Evolutionary conservation across 768 basidiomycete genomes (phyloP).

Genomic region (Tylopilus intermedius): DNA sequence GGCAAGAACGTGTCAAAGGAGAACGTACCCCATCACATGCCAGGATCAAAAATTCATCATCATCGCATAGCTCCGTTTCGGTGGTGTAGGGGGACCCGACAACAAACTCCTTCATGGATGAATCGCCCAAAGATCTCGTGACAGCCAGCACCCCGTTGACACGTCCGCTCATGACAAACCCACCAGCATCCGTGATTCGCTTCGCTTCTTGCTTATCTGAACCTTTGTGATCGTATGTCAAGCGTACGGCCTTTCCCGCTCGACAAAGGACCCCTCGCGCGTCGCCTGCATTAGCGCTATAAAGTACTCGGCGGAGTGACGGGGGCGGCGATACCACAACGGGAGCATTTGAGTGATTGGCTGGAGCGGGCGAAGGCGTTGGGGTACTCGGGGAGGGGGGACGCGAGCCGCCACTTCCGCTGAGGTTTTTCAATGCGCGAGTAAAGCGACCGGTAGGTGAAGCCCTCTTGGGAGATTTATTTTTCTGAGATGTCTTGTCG

Average conservation of each 20-base stretch:
- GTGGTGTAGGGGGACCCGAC: slow-evolving; percentile 98
- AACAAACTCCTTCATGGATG: slow-evolving; percentile 99
- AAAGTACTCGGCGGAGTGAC: slow-evolving; percentile 69
- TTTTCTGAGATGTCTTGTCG: slow-evolving; percentile 35
- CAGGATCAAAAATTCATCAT: slow-evolving; percentile 91
- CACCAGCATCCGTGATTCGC: slow-evolving; percentile 94
- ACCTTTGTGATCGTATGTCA: slow-evolving; percentile 99
- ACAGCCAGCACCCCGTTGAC: slow-evolving; percentile 98
- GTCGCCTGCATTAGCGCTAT: slow-evolving; percentile 95
- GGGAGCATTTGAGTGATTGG: slow-evolving; percentile 29
- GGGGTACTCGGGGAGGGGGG: slow-evolving; percentile 11
- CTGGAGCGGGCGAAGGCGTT: slow-evolving; percentile 13
- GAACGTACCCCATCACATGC: slow-evolving; percentile 93
- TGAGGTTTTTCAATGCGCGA: slow-evolving; percentile 51
- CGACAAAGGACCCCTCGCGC: slow-evolving; percentile 92
- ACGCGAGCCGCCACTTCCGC: slow-evolving; percentile 29
- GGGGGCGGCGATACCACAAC: slow-evolving; percentile 41
- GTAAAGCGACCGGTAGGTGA: slow-evolving; percentile 46
- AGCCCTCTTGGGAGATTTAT: slow-evolving; percentile 38
- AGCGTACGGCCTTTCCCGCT: slow-evolving; percentile 80
- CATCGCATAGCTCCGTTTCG: slow-evolving; percentile 86
- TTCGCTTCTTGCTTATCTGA: slow-evolving; percentile 96
- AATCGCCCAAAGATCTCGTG: slow-evolving; percentile 91
- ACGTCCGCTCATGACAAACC: slow-evolving; percentile 97
- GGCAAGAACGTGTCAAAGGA: background rate